phyloP scores from a whole-genome alignment of 192 early-diverging fungal species.

The Coemansia sp. region DNA sequence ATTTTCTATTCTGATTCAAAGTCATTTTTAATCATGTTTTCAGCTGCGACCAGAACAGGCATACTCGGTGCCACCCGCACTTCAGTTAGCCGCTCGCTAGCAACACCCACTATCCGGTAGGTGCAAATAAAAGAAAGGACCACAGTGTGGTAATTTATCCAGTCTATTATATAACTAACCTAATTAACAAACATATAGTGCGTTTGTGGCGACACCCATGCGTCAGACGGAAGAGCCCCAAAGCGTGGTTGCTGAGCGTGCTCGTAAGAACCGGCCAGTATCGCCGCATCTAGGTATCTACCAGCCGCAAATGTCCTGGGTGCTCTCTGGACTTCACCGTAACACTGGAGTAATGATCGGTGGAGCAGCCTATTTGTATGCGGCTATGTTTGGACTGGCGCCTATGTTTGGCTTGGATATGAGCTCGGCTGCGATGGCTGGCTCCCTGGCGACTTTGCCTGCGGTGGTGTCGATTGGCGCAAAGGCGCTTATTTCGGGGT shows the following conservation, averaged over 20 bases:
- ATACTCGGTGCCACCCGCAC: slow-evolving; percentile 28
- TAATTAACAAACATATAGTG: slow-evolving; percentile 19
- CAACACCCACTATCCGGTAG: slow-evolving; percentile 36
- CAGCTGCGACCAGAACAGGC: slow-evolving; percentile 30
- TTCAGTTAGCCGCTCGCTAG: slow-evolving; percentile 20
- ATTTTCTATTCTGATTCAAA: background rate
- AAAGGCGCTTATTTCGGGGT: slow-evolving; percentile 73
- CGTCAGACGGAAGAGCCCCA: slow-evolving; percentile 39
- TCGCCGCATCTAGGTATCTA: slow-evolving; percentile 89
- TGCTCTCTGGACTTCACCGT: slow-evolving; percentile 73
- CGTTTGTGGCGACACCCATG: slow-evolving; percentile 49
- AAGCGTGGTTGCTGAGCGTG: slow-evolving; percentile 51
- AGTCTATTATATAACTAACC: background rate
- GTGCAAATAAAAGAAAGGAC: background rate
- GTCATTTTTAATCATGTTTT: slow-evolving; percentile 29
- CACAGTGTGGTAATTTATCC: background rate
- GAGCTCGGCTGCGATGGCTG: slow-evolving; percentile 68
- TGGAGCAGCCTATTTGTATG: slow-evolving; percentile 69
- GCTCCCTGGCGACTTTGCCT: slow-evolving; percentile 70
- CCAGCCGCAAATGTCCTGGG: slow-evolving; percentile 87
- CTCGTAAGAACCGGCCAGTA: slow-evolving; percentile 68
- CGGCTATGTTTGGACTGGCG: slow-evolving; percentile 68
- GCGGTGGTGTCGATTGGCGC: slow-evolving; percentile 65
- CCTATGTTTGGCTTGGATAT: slow-evolving; percentile 65
- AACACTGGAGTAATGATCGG: slow-evolving; percentile 74